Conservation (phyloP, 2,329 filamentous ascomycete species). For the Alternaria arborescens region DNA sequence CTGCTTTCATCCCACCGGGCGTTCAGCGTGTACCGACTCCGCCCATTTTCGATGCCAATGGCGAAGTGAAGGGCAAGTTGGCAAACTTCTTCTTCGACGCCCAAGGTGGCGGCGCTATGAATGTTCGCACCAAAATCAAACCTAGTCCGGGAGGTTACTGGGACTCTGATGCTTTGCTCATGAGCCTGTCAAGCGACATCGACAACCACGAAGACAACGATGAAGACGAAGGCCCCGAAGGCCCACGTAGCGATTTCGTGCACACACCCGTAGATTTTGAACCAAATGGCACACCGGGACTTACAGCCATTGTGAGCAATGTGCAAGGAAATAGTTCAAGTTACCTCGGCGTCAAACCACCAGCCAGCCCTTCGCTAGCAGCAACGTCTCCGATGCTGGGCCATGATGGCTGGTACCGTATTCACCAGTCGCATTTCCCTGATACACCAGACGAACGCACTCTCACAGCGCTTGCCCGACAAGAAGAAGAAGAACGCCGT, state of each 20-base stretch:
- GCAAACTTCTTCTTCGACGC: slow-evolving; percentile 48
- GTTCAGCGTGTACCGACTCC: slow-evolving; percentile 39
- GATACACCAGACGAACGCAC: slow-evolving; percentile 11
- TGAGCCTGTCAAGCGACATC: slow-evolving; percentile 38
- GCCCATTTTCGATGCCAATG: slow-evolving; percentile 30
- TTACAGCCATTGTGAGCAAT: background rate
- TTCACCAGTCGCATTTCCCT: slow-evolving; percentile 13
- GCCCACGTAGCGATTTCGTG: background rate
- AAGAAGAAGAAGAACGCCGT: slow-evolving; percentile 36
- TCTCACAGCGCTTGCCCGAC: slow-evolving; percentile 15
- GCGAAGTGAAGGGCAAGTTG: slow-evolving; percentile 41
- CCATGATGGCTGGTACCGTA: slow-evolving; percentile 27
- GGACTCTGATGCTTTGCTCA: slow-evolving; percentile 49
- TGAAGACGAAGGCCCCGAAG: slow-evolving; percentile 38
- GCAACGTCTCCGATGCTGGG: slow-evolving; percentile 4
- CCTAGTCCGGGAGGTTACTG: slow-evolving; percentile 35
- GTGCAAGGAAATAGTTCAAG: background rate
- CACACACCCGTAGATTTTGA: slow-evolving; percentile 5
- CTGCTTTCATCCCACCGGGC: slow-evolving; percentile 40
- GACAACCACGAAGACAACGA: slow-evolving; percentile 14
- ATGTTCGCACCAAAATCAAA: slow-evolving; percentile 12
- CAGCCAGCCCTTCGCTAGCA: background rate
- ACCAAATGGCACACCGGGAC: slow-evolving; percentile 8
- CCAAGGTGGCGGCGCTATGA: slow-evolving; percentile 15
- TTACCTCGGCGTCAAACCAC: slow-evolving; percentile 20